Percentiles rank a stretch among this genome's conserved stretches.
phyloP scores from a whole-genome alignment of 2,329 filamentous ascomycete genomes.

The Cordyceps fumosorosea region DNA sequence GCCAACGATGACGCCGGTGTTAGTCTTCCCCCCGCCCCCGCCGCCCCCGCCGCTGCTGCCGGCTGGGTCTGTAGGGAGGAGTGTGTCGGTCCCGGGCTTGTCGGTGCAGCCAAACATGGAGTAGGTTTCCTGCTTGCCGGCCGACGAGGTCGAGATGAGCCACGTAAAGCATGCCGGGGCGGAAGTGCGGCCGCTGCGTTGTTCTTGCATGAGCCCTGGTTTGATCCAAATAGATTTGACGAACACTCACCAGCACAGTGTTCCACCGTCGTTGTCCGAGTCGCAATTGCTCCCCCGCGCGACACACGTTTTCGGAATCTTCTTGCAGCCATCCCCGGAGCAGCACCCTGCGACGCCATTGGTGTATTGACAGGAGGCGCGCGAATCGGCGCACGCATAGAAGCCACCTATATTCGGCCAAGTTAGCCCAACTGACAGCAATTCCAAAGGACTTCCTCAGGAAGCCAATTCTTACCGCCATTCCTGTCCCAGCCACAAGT shows the following conservation, averaged over 20 bases:
- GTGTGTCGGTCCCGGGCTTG: slow-evolving; percentile 2
- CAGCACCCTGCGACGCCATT: slow-evolving; percentile 5
- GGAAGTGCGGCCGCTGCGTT: neutral
- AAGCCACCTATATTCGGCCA: neutral
- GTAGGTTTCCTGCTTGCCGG: neutral
- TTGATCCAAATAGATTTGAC: too few relatives aligned
- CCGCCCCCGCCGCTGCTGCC: neutral
- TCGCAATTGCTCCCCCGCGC: neutral
- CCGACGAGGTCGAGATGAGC: neutral
- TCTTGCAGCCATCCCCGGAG: neutral
- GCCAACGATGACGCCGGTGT: neutral
- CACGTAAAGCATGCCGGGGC: slow-evolving; percentile 6
- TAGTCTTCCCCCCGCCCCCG: neutral
- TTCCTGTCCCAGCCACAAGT: slow-evolving; percentile 6
- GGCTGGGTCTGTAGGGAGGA: slow-evolving; percentile 1
- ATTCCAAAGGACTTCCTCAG: too few relatives aligned
- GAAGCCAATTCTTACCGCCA: neutral
- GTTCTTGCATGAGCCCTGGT: too few relatives aligned
- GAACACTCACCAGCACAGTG: slow-evolving; percentile 3
- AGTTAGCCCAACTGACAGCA: neutral
- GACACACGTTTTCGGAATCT: neutral
- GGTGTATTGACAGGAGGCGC: neutral
- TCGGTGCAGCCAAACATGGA: slow-evolving; percentile 8
- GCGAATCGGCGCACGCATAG: neutral
- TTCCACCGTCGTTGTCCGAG: neutral